Evolutionary conservation across 2,329 filamentous ascomycete species (phyloP).

Genomic region (Alternaria sp.): DNA sequence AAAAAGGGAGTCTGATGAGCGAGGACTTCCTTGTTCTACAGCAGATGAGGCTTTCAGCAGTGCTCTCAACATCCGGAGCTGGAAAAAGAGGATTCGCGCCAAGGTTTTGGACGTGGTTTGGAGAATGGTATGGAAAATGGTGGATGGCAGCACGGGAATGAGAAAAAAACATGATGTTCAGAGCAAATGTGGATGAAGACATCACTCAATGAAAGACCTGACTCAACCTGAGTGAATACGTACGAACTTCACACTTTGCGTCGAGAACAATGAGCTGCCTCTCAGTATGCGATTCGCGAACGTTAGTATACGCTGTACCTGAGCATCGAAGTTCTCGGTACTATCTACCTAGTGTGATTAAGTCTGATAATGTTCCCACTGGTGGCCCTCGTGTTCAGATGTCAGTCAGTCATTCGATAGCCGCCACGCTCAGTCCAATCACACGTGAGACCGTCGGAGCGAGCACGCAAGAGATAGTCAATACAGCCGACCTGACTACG

Average conservation of each 20-base stretch:
- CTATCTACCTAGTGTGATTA: not conserved
- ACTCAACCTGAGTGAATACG: not conserved
- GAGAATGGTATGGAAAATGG: not conserved
- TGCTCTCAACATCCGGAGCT: too few species aligned
- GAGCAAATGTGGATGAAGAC: too few species aligned
- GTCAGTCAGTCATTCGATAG: not conserved
- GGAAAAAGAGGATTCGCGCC: too few species aligned
- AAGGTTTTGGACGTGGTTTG: too few species aligned
- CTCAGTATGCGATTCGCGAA: not conserved
- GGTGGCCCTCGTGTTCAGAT: not conserved
- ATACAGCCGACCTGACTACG: too few species aligned
- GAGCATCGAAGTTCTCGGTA: not conserved
- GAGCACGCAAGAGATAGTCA: not conserved
- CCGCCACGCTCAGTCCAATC: not conserved
- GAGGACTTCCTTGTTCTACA: too few species aligned
- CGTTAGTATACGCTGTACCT: not conserved
- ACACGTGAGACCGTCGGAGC: not conserved
- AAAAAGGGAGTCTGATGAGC: not conserved
- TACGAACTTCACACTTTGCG: too few species aligned
- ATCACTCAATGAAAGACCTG: fast-evolving
- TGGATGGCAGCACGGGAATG: not conserved
- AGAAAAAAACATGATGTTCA: too few species aligned
- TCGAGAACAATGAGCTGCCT: not conserved
- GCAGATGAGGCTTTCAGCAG: too few species aligned
- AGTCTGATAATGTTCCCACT: too few species aligned